Evolutionary conservation across 2,329 filamentous ascomycete genomes (phyloP).

Genomic region (Colletotrichum siamense): DNA sequence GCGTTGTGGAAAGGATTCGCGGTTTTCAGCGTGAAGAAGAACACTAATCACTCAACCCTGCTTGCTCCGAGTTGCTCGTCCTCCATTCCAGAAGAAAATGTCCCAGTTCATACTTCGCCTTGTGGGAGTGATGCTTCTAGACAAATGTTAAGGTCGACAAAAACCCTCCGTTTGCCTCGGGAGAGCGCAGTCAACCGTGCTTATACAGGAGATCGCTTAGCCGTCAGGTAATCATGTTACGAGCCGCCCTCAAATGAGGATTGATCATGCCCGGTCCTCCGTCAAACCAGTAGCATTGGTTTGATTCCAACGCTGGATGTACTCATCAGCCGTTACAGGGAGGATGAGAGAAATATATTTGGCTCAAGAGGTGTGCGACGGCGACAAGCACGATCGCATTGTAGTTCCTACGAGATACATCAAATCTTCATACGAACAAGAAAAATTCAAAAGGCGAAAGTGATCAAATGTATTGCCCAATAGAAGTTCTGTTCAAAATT

Average conservation of each 20-base stretch:
- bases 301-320: too few species aligned
- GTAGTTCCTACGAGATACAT: background rate
- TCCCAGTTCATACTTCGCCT: background rate
- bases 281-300: background rate
- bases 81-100: background rate
- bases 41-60: background rate
- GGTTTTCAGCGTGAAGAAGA: background rate
- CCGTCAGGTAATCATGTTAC: background rate
- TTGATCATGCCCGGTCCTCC: background rate
- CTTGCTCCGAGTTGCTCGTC: background rate
- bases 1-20: too few species aligned
- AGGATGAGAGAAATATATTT: background rate
- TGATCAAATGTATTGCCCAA: background rate
- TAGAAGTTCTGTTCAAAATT: background rate
- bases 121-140: background rate
- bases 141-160: background rate
- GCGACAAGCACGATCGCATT: accelerated
- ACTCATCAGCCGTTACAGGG: too few species aligned
- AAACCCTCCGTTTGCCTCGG: background rate
- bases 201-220: background rate
- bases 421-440: background rate
- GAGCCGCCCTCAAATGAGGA: background rate
- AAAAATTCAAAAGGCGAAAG: background rate
- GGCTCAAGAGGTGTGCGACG: background rate
- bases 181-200: background rate